phyloP scores from a whole-genome alignment of 306 rosid genomes.

The Cicer yamashitae region DNA sequence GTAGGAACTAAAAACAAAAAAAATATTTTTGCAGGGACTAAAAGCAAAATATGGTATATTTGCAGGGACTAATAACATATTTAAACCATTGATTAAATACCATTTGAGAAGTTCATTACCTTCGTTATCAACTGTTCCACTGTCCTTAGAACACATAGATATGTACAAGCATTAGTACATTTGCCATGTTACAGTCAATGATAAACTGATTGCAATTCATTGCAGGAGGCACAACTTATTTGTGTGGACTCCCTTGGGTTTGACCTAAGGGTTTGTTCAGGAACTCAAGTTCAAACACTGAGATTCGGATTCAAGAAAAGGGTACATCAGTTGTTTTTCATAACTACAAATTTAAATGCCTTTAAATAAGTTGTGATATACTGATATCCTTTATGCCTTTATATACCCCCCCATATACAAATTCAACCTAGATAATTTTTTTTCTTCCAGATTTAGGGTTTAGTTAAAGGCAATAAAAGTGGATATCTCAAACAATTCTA shows the following conservation, averaged over 20 bases:
- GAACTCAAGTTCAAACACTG: conserved; percentile 89
- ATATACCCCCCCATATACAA: background rate
- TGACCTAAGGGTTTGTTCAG: conserved; percentile 89
- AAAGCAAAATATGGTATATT: too few species aligned
- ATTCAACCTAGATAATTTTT: background rate
- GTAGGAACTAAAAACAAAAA: too few species aligned
- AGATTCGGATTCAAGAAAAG: conserved; percentile 73
- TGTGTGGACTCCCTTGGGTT: conserved; percentile 87
- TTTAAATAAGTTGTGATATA: background rate
- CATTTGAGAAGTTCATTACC: conserved; percentile 33
- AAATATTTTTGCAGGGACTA: too few species aligned
- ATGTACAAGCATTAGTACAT: conserved; percentile 2
- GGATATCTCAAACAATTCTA: background rate
- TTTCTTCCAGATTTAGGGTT: background rate
- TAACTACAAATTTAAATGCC: conserved; percentile 7
- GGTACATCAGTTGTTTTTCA: conserved; percentile 54
- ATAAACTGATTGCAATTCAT: conserved; percentile 34
- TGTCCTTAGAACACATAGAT: background rate
- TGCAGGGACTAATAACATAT: too few species aligned
- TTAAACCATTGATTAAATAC: background rate
- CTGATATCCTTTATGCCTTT: background rate
- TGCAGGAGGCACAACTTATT: conserved; percentile 86
- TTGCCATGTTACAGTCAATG: conserved; percentile 23
- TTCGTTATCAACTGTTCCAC: conserved; percentile 7
- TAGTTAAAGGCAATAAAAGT: conserved; percentile 7